phyloP scores from a whole-genome alignment of 805 yeast species.

The Saccharomycodes ludwigii region DNA sequence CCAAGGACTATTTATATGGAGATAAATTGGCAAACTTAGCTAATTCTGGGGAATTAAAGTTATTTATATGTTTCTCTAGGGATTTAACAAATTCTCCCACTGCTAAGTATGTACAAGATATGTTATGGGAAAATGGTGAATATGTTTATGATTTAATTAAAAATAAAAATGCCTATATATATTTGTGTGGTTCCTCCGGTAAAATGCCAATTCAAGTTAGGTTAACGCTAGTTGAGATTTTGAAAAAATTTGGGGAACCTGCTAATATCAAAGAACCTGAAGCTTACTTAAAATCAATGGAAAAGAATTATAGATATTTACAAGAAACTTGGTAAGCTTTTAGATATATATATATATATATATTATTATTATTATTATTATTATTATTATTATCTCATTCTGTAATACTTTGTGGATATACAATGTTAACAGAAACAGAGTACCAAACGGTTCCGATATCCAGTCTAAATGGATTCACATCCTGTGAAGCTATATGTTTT shows the following conservation, averaged over 20 bases:
- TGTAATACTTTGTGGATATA: too few relatives aligned
- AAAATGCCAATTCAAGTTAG: slow-evolving; percentile 86
- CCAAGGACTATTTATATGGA: slow-evolving; percentile 58
- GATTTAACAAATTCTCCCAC: slow-evolving; percentile 27
- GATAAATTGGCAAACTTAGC: slow-evolving; percentile 35
- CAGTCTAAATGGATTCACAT: slow-evolving; percentile 53
- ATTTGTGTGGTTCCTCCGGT: slow-evolving; percentile 89
- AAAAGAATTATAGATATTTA: slow-evolving; percentile 50
- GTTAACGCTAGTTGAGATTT: slow-evolving; percentile 57
- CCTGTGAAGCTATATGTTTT: slow-evolving; percentile 35
- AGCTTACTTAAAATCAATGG: slow-evolving; percentile 43
- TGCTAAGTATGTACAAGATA: slow-evolving; percentile 69
- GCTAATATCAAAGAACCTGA: slow-evolving; percentile 33
- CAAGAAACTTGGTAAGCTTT: slow-evolving; percentile 79
- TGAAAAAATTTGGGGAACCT: slow-evolving; percentile 33
- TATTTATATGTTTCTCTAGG: slow-evolving; percentile 38
- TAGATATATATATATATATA: too few relatives aligned
- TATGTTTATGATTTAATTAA: slow-evolving; percentile 41
- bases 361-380: too few relatives aligned
- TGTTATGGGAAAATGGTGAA: slow-evolving; percentile 38
- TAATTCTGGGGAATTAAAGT: slow-evolving; percentile 24
- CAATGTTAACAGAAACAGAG: slow-evolving; percentile 37
- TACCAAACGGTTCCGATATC: slow-evolving; percentile 55
- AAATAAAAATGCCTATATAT: slow-evolving; percentile 47
- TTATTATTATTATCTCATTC: too few relatives aligned